Conservation (phyloP, 2,329 filamentous ascomycete genomes). For the Colletotrichum sublineola region DNA sequence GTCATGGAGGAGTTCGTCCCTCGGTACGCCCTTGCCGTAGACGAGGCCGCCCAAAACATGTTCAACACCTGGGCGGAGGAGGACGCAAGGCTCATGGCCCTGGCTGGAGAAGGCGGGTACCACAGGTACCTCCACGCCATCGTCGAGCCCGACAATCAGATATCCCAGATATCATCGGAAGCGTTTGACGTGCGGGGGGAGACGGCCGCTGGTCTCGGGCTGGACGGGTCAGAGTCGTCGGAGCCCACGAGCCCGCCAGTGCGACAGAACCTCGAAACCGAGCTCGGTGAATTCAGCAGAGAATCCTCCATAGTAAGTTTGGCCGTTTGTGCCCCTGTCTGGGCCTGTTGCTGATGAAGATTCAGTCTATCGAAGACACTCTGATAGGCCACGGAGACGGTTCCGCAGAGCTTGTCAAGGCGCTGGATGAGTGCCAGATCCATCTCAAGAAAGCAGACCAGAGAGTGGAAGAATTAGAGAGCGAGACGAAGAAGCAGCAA, state of each 20-base stretch:
- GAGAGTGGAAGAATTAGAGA: not conserved
- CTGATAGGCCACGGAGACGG: not conserved
- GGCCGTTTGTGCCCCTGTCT: not conserved
- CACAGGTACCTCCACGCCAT: constrained; percentile 2
- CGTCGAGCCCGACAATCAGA: not conserved
- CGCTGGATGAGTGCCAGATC: not conserved
- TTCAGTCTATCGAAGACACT: not conserved
- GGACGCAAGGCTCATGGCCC: constrained; percentile 7
- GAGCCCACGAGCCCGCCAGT: not conserved
- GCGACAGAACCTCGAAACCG: not conserved
- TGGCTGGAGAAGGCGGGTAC: constrained; percentile 2
- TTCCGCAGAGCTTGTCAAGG: not conserved
- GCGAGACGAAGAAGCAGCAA: not conserved
- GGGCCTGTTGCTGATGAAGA: not conserved
- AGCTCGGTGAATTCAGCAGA: not conserved
- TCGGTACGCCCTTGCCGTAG: constrained; percentile 3
- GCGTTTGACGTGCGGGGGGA: not conserved
- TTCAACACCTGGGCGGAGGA: constrained; percentile 2
- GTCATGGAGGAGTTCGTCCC: constrained; percentile 1
- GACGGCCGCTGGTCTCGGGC: not conserved
- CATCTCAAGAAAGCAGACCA: not conserved
- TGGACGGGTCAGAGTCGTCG: not conserved
- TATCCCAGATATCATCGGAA: constrained; percentile 4
- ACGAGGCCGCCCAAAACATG: not conserved
- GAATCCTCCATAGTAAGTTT: not conserved